Conservation (phyloP, 2,329 filamentous ascomycete species). For the Claviceps cyperi region DNA sequence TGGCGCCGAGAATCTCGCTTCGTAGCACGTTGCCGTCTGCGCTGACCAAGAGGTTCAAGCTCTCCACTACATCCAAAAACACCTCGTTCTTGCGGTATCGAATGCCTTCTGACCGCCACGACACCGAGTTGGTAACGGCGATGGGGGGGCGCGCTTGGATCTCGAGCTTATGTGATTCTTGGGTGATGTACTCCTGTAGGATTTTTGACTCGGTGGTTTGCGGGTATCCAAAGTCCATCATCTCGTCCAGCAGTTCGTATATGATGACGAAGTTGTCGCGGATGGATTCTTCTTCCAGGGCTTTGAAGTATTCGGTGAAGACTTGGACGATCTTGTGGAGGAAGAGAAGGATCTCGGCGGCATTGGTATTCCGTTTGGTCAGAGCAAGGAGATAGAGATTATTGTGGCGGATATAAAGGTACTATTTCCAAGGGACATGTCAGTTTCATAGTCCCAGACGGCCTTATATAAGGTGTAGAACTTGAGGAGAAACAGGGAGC, state of each 20-base stretch:
- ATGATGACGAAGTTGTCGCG: slow-evolving; percentile 99
- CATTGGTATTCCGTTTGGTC: slow-evolving; percentile 98
- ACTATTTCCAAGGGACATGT: slow-evolving; percentile 35
- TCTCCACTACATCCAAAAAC: slow-evolving; percentile 94
- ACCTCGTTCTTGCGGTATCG: slow-evolving; percentile 99
- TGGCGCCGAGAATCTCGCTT: slow-evolving; percentile 87
- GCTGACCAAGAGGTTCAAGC: slow-evolving; percentile 86
- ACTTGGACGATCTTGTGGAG: slow-evolving; percentile 97
- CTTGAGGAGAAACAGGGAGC: not conserved
- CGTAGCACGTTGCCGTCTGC: slow-evolving; percentile 89
- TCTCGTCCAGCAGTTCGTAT: slow-evolving; percentile 95
- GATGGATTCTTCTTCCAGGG: slow-evolving; percentile 95
- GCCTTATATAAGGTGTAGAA: not conserved
- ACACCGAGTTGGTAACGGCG: slow-evolving; percentile 94
- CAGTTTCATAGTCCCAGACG: not conserved
- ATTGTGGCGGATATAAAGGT: slow-evolving; percentile 98
- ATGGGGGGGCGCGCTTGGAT: slow-evolving; percentile 92
- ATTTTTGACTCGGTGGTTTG: slow-evolving; percentile 99
- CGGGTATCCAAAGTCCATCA: slow-evolving; percentile 99
- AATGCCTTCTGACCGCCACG: slow-evolving; percentile 95
- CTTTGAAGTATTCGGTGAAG: slow-evolving; percentile 99
- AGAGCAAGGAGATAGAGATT: slow-evolving; percentile 96
- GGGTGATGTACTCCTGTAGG: slow-evolving; percentile 96
- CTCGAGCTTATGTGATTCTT: slow-evolving; percentile 97
- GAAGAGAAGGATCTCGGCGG: slow-evolving; percentile 94